phyloP scores from a whole-genome alignment of 2,329 filamentous ascomycete species.

The Arthroderma sp. region DNA sequence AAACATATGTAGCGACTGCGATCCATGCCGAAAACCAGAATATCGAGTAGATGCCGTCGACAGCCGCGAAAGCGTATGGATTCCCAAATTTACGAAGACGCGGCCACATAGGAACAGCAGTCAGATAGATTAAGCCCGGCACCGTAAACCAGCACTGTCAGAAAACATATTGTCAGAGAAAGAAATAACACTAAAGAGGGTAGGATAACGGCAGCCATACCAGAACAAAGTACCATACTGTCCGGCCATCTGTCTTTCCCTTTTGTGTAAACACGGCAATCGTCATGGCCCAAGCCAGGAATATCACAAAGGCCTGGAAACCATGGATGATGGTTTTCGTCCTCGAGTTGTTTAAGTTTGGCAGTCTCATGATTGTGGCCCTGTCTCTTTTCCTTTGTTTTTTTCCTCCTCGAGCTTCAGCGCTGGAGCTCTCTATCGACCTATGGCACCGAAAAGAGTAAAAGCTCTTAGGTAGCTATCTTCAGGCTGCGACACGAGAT shows the following conservation, averaged over 20 bases:
- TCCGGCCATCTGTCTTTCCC: constrained; percentile 40
- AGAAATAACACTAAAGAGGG: background rate
- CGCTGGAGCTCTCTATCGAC: background rate
- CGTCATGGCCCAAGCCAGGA: constrained; percentile 44
- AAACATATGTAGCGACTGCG: constrained; percentile 43
- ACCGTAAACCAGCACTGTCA: constrained; percentile 46
- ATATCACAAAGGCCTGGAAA: constrained; percentile 42
- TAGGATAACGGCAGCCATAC: constrained; percentile 25
- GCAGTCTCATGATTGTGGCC: constrained; percentile 8
- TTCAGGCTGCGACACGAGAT: background rate
- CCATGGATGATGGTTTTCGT: constrained; percentile 44
- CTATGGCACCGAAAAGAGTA: background rate
- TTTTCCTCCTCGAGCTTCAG: background rate
- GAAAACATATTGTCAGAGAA: background rate
- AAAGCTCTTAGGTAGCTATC: background rate
- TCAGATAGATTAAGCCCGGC: constrained; percentile 46
- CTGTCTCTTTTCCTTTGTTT: background rate
- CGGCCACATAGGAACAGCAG: constrained; percentile 48
- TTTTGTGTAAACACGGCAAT: constrained; percentile 45
- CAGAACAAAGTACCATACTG: constrained; percentile 45
- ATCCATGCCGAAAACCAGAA: constrained; percentile 49
- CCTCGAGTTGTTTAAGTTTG: constrained; percentile 18
- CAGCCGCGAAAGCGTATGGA: constrained; percentile 44
- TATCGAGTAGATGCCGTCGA: constrained; percentile 42
- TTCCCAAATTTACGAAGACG: constrained; percentile 46